Conservation (phyloP, 345 rosid species). For the Arabidopsis suecica region DNA sequence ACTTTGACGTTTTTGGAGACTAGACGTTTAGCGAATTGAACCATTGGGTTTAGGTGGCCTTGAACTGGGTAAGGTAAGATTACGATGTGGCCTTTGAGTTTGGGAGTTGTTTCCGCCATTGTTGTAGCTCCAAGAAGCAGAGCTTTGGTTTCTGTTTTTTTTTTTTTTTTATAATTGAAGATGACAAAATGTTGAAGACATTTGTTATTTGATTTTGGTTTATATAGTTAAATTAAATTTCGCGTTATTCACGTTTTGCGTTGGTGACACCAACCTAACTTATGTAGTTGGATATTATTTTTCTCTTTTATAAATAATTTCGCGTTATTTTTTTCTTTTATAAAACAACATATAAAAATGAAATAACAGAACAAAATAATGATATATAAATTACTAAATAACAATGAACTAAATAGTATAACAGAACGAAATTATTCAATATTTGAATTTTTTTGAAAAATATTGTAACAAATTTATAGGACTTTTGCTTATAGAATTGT, state of each 20-base stretch:
- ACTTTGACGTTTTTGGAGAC: slow-evolving; percentile 69
- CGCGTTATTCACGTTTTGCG: slow-evolving; percentile 43
- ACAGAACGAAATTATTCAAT: too few species aligned
- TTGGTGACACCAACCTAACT: slow-evolving; percentile 36
- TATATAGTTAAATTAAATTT: not conserved
- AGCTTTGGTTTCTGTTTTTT: not conserved
- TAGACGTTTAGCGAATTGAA: slow-evolving; percentile 73
- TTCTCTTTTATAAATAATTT: too few species aligned
- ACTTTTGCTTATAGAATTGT: too few species aligned
- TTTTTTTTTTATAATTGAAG: not conserved
- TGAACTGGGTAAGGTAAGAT: slow-evolving; percentile 75
- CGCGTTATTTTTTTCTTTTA: too few species aligned
- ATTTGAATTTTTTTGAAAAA: too few species aligned
- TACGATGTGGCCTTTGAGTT: slow-evolving; percentile 52
- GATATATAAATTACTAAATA: too few species aligned
- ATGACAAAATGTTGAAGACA: not conserved
- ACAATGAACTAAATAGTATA: too few species aligned
- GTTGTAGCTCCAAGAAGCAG: slow-evolving; percentile 32
- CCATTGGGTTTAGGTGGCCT: slow-evolving; percentile 85
- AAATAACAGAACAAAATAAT: not conserved
- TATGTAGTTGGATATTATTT: not conserved
- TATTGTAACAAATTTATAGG: too few species aligned
- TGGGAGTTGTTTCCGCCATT: slow-evolving; percentile 45
- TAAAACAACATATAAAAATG: not conserved
- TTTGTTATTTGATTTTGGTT: not conserved